Percentiles rank a stretch among this genome's conserved stretches.
These are phyloP conservation scores for Pseudozyma pruni DNA, from an alignment of 1,284 basidiomycete species.

Conservation along the genomic window DNA sequence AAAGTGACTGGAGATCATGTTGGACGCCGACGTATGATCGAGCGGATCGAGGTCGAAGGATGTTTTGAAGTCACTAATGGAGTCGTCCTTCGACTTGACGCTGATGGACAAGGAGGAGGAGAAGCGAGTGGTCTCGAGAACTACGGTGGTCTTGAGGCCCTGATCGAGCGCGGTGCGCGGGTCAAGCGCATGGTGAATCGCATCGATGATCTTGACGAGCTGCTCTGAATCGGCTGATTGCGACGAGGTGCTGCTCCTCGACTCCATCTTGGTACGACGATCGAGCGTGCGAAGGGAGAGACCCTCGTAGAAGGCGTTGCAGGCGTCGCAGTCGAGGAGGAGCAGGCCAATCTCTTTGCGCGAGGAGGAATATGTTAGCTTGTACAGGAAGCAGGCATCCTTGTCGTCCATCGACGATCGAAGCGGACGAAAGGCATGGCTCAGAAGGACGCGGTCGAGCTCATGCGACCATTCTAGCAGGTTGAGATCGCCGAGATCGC, in stretches of 20 bases:
- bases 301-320: conserved; percentile 28
- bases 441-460: conserved; percentile 22
- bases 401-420: conserved; percentile 1
- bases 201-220: neutral
- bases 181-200: conserved; percentile 23
- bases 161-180: conserved; percentile 6
- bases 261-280: conserved; percentile 9
- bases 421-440: conserved; percentile 13
- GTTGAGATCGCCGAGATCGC: conserved; percentile 8
- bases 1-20: conserved; percentile 18
- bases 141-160: conserved; percentile 3
- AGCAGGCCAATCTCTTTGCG: conserved; percentile 18
- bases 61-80: conserved; percentile 8
- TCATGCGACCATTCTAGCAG: conserved; percentile 37
- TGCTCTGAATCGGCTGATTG: neutral
- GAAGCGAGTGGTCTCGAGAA: conserved; percentile 23
- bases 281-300: conserved; percentile 26
- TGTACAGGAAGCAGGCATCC: conserved; percentile 17
- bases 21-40: conserved; percentile 19
- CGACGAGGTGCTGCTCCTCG: neutral
- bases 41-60: conserved; percentile 39
- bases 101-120: conserved; percentile 28
- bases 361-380: conserved; percentile 15
- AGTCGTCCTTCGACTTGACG: conserved; percentile 2
- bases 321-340: conserved; percentile 27